Evolutionary conservation across 1,284 basidiomycete genomes (phyloP).

Genomic region (Cryptococcus amylolentus): DNA sequence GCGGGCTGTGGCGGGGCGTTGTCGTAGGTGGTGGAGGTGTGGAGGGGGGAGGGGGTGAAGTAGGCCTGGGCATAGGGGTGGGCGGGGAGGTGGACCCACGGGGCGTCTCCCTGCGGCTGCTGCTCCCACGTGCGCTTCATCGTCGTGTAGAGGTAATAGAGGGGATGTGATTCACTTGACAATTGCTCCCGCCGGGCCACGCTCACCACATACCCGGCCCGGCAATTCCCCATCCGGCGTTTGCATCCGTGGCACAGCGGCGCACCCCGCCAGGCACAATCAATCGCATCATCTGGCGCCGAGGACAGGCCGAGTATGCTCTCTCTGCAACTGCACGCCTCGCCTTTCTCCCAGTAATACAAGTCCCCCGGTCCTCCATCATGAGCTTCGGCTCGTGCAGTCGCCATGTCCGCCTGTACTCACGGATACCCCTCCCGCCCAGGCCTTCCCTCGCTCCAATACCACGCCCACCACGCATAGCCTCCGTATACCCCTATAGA

Average conservation of each 20-base stretch:
- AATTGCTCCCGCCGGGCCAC: too few species aligned
- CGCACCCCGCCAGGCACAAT: too few species aligned
- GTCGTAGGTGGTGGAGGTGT: conserved; percentile 15
- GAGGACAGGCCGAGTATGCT: too few species aligned
- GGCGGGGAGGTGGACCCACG: conserved; percentile 20
- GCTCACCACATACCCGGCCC: too few species aligned
- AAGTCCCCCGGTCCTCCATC: background rate
- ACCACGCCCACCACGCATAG: background rate
- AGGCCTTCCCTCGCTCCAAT: background rate
- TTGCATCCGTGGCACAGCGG: too few species aligned
- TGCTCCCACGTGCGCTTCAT: conserved; percentile 28
- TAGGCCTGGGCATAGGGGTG: conserved; percentile 46
- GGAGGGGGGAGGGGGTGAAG: conserved; percentile 28
- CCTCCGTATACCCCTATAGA: background rate
- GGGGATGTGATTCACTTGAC: background rate
- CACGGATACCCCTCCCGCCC: background rate
- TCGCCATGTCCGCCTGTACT: conserved; percentile 8
- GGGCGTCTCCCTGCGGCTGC: conserved; percentile 7
- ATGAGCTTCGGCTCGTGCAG: conserved; percentile 21
- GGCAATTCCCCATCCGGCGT: too few species aligned
- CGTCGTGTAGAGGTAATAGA: background rate
- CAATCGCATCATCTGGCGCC: background rate
- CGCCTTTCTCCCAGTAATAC: background rate
- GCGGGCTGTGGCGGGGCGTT: background rate
- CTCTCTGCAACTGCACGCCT: background rate